Percentiles rank a stretch among this genome's conserved stretches.
These are phyloP conservation scores for Cystobasidium pallidum DNA, from an alignment of 1,284 basidiomycete genomes.

Conservation along the genomic window DNA sequence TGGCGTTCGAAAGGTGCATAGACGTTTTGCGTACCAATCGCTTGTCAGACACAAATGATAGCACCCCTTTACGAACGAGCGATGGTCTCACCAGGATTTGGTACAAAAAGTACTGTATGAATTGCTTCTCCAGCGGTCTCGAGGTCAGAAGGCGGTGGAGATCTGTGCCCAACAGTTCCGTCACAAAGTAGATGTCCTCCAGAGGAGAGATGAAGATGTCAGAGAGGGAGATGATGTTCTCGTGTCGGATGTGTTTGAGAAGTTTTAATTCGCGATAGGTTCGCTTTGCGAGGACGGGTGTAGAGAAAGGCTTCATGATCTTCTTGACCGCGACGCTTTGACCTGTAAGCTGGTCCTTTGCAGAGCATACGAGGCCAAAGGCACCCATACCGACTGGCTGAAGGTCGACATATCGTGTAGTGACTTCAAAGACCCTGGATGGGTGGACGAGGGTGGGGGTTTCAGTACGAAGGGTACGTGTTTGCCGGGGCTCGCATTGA, in stretches of 20 bases:
- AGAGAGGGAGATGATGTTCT: slow-evolving; percentile 98
- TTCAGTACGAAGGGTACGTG: not conserved
- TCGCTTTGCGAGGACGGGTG: slow-evolving; percentile 95
- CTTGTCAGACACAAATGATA: too few species aligned
- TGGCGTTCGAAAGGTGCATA: too few species aligned
- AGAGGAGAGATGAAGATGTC: slow-evolving; percentile 99
- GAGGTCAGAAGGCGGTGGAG: slow-evolving; percentile 95
- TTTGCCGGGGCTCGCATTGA: not conserved
- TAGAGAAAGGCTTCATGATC: slow-evolving; percentile 81
- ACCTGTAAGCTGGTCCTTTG: slow-evolving; percentile 94
- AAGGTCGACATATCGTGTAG: slow-evolving; percentile 97
- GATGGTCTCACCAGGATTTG: slow-evolving; percentile 82
- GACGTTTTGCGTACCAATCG: too few species aligned
- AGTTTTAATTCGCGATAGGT: slow-evolving; percentile 98
- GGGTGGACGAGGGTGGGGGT: not conserved
- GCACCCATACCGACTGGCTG: slow-evolving; percentile 99
- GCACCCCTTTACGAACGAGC: too few species aligned
- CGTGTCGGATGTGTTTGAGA: slow-evolving; percentile 97
- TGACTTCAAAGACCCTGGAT: slow-evolving; percentile 67
- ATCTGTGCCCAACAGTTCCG: slow-evolving; percentile 98
- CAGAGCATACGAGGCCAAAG: slow-evolving; percentile 96
- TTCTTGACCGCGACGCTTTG: slow-evolving; percentile 97
- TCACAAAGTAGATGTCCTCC: slow-evolving; percentile 99
- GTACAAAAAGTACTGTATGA: slow-evolving; percentile 99
- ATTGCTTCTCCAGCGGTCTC: slow-evolving; percentile 96